These are phyloP conservation scores for Cucumis sativus DNA, from an alignment of 306 rosid species.

Conservation along the genomic window DNA sequence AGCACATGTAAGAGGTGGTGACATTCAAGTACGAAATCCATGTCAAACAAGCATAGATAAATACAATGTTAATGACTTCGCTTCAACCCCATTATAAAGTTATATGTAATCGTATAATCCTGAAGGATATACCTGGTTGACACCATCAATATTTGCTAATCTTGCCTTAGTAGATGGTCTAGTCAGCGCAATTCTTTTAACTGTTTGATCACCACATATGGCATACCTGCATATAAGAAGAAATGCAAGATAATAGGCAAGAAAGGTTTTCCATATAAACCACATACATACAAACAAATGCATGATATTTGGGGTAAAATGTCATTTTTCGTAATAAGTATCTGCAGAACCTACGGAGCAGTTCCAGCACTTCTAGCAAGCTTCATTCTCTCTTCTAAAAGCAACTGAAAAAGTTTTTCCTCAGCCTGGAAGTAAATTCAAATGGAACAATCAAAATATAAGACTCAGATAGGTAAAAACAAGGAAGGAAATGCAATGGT, in stretches of 20 bases:
- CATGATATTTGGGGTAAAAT: not conserved
- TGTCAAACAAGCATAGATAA: not conserved
- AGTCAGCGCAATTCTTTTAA: conserved; percentile 51
- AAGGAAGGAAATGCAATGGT: not conserved
- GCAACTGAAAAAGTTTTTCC: conserved; percentile 45
- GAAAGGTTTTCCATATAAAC: not conserved
- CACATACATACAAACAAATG: not conserved
- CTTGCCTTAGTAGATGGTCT: conserved; percentile 89
- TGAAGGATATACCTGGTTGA: conserved; percentile 60
- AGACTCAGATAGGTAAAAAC: not conserved
- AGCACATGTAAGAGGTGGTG: not conserved
- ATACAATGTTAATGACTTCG: not conserved
- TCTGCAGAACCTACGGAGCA: conserved; percentile 48
- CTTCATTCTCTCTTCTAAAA: conserved; percentile 80
- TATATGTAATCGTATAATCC: not conserved
- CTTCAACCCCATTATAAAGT: not conserved
- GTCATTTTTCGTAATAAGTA: not conserved
- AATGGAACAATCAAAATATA: not conserved
- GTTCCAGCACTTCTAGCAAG: conserved; percentile 68
- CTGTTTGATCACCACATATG: conserved; percentile 80
- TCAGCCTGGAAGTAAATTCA: conserved; percentile 34
- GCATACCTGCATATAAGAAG: conserved; percentile 49
- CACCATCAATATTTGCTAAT: conserved; percentile 79
- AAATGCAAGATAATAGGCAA: not conserved
- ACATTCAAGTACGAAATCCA: not conserved